A percentile compares a stretch with the other conserved stretches of the same genome.
Evolutionary conservation across 2,329 filamentous ascomycete genomes (phyloP).

Genomic region (Diaporthe sp.): DNA sequence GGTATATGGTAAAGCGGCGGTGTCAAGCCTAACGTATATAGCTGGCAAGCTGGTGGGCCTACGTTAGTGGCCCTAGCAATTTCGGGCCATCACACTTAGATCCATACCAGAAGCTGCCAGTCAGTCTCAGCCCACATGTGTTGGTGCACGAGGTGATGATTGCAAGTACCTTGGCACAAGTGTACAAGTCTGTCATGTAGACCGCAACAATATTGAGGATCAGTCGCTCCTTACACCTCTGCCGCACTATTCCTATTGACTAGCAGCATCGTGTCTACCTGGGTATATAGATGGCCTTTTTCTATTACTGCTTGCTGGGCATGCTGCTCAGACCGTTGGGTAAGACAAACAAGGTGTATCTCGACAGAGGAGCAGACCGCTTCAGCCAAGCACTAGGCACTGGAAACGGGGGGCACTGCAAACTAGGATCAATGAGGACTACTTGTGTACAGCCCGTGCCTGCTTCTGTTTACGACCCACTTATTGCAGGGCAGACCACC

Average conservation of each 20-base stretch:
- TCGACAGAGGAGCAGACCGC: background rate
- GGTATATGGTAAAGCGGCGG: background rate
- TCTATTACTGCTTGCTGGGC: background rate
- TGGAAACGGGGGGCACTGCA: background rate
- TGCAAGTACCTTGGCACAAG: background rate
- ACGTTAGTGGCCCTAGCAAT: background rate
- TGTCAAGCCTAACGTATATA: background rate
- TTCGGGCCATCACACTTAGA: background rate
- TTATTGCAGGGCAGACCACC: background rate
- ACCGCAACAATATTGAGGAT: background rate
- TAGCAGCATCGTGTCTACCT: background rate
- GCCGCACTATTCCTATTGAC: background rate
- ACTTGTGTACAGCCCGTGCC: background rate
- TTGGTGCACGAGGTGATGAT: background rate
- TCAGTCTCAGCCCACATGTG: background rate
- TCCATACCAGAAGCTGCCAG: background rate
- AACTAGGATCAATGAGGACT: background rate
- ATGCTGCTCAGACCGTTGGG: background rate
- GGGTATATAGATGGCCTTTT: too few relatives aligned
- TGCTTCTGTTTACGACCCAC: slow-evolving; percentile 11
- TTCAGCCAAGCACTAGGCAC: background rate
- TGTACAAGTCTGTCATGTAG: background rate
- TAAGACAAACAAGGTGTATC: background rate
- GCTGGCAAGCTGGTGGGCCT: background rate
- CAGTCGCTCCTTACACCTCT: background rate